phyloP scores from a whole-genome alignment of 2,329 filamentous ascomycete genomes.

The Aureobasidium sp. region DNA sequence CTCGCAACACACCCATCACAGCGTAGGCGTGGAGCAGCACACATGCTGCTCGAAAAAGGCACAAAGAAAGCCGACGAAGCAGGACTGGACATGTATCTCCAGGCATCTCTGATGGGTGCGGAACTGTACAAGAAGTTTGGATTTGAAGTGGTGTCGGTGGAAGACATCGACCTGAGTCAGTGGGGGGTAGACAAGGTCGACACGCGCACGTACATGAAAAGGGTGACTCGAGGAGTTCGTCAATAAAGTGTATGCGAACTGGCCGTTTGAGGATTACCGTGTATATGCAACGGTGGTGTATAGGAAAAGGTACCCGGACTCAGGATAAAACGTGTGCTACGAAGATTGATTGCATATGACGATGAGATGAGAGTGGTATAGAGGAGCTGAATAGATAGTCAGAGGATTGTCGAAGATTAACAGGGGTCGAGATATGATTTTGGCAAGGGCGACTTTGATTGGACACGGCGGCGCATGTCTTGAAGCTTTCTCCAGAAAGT shows the following conservation, averaged over 20 bases:
- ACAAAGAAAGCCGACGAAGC: slow-evolving; percentile 32
- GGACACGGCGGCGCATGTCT: neutral
- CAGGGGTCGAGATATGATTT: neutral
- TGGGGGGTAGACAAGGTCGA: slow-evolving; percentile 10
- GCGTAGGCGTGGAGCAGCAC: slow-evolving; percentile 35
- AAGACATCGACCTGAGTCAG: neutral
- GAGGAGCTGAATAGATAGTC: neutral
- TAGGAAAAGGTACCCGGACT: neutral
- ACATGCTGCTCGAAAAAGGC: slow-evolving; percentile 33
- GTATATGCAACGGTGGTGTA: slow-evolving; percentile 1
- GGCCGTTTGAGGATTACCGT: neutral
- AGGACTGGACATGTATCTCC: slow-evolving; percentile 19
- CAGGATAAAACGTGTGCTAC: neutral
- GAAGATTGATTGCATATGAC: neutral
- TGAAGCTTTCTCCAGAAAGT: slow-evolving; percentile 5
- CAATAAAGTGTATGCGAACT: slow-evolving; percentile 12
- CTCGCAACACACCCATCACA: slow-evolving; percentile 33
- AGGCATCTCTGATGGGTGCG: slow-evolving; percentile 20
- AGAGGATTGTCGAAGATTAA: neutral
- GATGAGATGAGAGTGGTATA: neutral
- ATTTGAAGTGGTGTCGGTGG: slow-evolving; percentile 19
- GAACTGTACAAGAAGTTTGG: slow-evolving; percentile 29
- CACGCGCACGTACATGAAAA: slow-evolving; percentile 7
- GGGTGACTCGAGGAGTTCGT: neutral
- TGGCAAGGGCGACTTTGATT: neutral